These are phyloP conservation scores for Capsicum chinense DNA, from an alignment of 257 asterid species.

Conservation along the genomic window DNA sequence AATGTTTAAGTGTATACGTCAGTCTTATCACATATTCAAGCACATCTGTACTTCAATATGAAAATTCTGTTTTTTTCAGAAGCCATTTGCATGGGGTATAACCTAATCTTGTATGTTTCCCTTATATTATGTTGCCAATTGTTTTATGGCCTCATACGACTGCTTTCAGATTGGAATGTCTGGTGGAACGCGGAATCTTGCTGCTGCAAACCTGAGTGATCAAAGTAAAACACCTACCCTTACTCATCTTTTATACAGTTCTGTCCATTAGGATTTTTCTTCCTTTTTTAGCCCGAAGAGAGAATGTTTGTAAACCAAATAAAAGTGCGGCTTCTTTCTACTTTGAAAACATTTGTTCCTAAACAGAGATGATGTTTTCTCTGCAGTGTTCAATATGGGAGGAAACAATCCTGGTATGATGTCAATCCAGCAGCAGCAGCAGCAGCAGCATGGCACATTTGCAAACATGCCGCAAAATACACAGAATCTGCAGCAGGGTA, in stretches of 20 bases:
- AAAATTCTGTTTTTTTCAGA: background rate
- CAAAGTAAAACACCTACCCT: constrained; percentile 59
- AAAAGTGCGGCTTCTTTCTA: background rate
- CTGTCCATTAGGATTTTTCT: background rate
- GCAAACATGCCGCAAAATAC: constrained; percentile 76
- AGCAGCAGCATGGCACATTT: constrained; percentile 68
- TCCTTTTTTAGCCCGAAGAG: background rate
- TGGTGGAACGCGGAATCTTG: constrained; percentile 70
- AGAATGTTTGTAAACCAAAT: background rate
- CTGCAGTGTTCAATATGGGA: constrained; percentile 83
- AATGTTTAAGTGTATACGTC: constrained; percentile 4
- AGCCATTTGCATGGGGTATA: background rate
- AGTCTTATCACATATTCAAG: constrained; percentile 8
- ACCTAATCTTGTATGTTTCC: background rate
- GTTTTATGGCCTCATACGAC: constrained; percentile 24
- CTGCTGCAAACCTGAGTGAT: constrained; percentile 75
- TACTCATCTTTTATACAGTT: constrained; percentile 9
- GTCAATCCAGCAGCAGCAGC: constrained; percentile 67
- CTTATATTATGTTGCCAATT: background rate
- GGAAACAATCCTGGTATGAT: constrained; percentile 75
- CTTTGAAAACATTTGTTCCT: background rate
- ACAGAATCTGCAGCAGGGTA: constrained; percentile 67
- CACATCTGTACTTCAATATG: constrained; percentile 3
- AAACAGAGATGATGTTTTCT: background rate
- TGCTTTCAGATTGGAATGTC: constrained; percentile 75